Conservation (phyloP, 1,284 basidiomycete species). For the Butyriboletus appendiculatus region DNA sequence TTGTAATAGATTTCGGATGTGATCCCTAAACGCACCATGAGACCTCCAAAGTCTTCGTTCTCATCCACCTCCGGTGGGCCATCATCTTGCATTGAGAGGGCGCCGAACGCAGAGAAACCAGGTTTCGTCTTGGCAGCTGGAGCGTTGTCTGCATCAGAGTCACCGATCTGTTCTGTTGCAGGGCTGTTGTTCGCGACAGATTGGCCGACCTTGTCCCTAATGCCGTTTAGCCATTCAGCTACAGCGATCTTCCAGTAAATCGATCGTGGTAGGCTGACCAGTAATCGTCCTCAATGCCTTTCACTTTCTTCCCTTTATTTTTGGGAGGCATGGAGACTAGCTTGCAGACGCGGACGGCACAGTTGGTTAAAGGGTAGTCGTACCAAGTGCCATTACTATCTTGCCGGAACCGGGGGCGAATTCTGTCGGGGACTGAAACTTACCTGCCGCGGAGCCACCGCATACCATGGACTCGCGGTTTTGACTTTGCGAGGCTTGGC, state of each 20-base stretch:
- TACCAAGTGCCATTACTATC: slow-evolving; percentile 7
- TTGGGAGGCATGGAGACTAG: slow-evolving; percentile 74
- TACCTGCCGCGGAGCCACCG: slow-evolving; percentile 13
- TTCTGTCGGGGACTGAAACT: slow-evolving; percentile 18
- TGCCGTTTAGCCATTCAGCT: slow-evolving; percentile 9
- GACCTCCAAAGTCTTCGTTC: slow-evolving; percentile 75
- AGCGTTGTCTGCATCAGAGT: slow-evolving; percentile 44
- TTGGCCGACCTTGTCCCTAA: slow-evolving; percentile 70
- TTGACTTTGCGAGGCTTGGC: background rate
- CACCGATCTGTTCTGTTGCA: slow-evolving; percentile 39
- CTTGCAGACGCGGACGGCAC: background rate
- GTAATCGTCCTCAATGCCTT: slow-evolving; percentile 82
- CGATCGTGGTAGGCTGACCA: slow-evolving; percentile 56
- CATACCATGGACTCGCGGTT: background rate
- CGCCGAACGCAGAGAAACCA: slow-evolving; percentile 55
- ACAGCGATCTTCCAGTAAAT: slow-evolving; percentile 13
- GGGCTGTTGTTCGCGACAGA: slow-evolving; percentile 50
- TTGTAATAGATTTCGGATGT: slow-evolving; percentile 6
- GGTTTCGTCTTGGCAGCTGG: slow-evolving; percentile 30
- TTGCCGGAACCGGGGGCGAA: slow-evolving; percentile 17
- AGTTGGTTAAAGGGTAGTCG: background rate
- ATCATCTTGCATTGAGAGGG: slow-evolving; percentile 48
- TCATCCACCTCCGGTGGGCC: slow-evolving; percentile 57
- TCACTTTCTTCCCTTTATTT: slow-evolving; percentile 85
- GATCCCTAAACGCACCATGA: slow-evolving; percentile 65